phyloP scores from a whole-genome alignment of 2,329 filamentous ascomycete genomes.

The Ophiocordyceps sinensis region DNA sequence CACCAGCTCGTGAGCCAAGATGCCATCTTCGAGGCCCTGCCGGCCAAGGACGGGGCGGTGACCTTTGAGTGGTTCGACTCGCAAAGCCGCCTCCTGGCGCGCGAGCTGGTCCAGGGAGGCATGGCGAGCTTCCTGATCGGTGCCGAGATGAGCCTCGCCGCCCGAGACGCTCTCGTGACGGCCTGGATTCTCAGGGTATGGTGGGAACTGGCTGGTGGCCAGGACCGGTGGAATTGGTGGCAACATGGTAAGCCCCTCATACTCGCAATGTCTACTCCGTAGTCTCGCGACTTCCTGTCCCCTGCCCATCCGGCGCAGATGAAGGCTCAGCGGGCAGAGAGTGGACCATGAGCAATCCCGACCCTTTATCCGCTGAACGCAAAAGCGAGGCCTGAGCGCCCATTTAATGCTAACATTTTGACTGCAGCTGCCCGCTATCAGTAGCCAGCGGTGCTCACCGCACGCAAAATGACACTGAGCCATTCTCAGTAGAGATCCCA shows the following conservation, averaged over 20 bases:
- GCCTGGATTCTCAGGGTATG: slow-evolving; percentile 21
- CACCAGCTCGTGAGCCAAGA: slow-evolving; percentile 7
- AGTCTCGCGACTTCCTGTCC: no score
- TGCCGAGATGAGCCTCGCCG: slow-evolving; percentile 12
- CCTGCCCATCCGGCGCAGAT: no score
- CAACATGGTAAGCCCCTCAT: slow-evolving; percentile 5
- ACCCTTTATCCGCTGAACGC: no score
- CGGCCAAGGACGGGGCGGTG: slow-evolving; percentile 11
- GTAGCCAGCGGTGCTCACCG: no score
- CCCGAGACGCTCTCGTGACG: slow-evolving; percentile 19
- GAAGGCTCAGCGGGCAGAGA: no score
- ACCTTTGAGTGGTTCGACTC: slow-evolving; percentile 18
- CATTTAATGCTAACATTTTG: no score
- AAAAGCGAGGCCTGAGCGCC: no score
- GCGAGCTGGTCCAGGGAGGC: slow-evolving; percentile 14
- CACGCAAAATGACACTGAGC: neutral
- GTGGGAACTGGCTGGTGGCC: slow-evolving; percentile 12
- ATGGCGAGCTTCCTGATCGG: slow-evolving; percentile 16
- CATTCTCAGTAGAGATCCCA: slow-evolving; percentile 73
- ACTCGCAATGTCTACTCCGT: neutral
- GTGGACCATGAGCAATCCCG: no score
- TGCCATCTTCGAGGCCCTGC: slow-evolving; percentile 14
- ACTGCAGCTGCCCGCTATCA: no score
- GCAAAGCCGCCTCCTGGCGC: slow-evolving; percentile 13
- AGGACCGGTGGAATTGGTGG: slow-evolving; percentile 2